Base-by-base conservation (phyloP, 371 early-diverging fungal species). In the Mortierella sp. region DNA sequence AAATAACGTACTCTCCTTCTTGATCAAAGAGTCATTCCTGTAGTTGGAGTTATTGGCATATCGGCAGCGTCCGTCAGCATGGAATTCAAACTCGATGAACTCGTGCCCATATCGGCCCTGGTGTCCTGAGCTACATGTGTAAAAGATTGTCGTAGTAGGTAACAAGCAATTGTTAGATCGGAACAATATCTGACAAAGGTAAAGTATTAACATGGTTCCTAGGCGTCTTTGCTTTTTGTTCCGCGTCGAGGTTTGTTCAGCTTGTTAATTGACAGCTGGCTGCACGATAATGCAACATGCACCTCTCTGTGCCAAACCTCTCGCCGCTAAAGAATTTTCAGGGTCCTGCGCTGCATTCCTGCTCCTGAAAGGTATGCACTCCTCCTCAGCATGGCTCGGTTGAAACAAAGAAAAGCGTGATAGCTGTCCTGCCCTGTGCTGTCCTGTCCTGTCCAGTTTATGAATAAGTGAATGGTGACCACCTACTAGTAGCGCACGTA, bases 1-100 rank as follows among this genome's bases (percentile, higher is more conserved):
- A 53, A 73, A 28, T 72, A 61, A 72, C 89, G 74, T 89, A 96
- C 96, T 93, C 87, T 98, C 95, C 89, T 99, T 99, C 84, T 94
- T 91, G 88, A 99, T 98, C 89, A 99, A 91, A 55, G 95, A 94
- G 88, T 98, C 99, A 81, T 98, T 96, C 89, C 98, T 95, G 91
- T 99, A 99, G 89, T 98, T 98, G 50, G 98, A 98, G 91, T 98
- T 96, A 91, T 99, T 99, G 79, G 98, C 97, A 87, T 99, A 99
- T 79, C 97, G 93, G 75, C 97, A 96, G 71, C 92, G 92, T 59
- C 98, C 98, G 81, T 97, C 96, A 4, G 94, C 91, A 80, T 95
- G 91, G 82, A 99, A 94, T 88, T 98, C 99, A 85, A 98, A 99
- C 89, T 98, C 98, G 71, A 99, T 92, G 88, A 98, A 99, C 92